A percentile compares a stretch with the other conserved stretches of the same genome.
These are phyloP conservation scores for Arctium minus DNA, from an alignment of 129 eudicot species.

Conservation along the genomic window DNA sequence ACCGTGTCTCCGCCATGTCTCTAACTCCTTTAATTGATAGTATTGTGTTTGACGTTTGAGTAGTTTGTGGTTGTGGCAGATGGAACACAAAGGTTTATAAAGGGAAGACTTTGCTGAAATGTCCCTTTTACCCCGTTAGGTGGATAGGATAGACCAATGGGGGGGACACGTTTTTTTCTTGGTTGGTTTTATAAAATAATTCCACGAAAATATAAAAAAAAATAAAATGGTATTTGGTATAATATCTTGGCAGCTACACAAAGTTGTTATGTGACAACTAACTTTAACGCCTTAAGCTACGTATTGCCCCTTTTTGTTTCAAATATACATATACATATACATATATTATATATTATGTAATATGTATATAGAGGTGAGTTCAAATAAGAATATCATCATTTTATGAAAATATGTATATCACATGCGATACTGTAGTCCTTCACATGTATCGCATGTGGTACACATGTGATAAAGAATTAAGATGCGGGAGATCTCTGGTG, in stretches of 20 bases:
- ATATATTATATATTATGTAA: background rate
- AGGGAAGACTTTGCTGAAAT: slow-evolving; percentile 33
- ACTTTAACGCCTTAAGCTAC: slow-evolving; percentile 31
- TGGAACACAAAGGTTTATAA: slow-evolving; percentile 19
- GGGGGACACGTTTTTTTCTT: background rate
- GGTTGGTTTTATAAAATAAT: background rate
- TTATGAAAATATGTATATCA: background rate
- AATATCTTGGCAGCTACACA: slow-evolving; percentile 36
- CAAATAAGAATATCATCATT: background rate
- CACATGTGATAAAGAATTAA: background rate
- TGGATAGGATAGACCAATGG: slow-evolving; percentile 19
- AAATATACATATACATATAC: background rate
- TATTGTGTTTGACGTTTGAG: slow-evolving; percentile 10
- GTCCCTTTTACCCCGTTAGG: slow-evolving; percentile 37
- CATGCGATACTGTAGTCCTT: background rate
- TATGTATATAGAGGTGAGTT: background rate
- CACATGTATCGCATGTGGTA: background rate
- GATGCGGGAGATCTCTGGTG: background rate
- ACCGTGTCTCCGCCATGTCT: slow-evolving; percentile 31
- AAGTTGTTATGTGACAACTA: slow-evolving; percentile 32
- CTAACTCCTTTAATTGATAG: background rate
- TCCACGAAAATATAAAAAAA: background rate
- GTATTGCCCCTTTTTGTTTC: slow-evolving; percentile 13
- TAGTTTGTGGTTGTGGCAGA: slow-evolving; percentile 23
- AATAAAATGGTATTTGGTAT: slow-evolving; percentile 25